Conservation (phyloP, 129 eudicot species). For the Artemisia argyi region DNA sequence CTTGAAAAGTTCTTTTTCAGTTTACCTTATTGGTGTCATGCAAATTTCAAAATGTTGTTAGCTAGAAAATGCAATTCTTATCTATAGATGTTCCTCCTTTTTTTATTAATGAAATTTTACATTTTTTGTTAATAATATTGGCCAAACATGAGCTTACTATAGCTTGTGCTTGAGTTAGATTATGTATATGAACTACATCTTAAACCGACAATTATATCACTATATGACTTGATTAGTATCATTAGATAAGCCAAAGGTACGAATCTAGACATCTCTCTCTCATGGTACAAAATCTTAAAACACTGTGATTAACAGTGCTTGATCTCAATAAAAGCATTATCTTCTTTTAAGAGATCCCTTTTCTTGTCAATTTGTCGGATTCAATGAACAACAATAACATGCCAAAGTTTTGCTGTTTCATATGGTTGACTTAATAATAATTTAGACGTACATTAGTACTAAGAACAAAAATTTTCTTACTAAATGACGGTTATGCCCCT, state of each 20-base stretch:
- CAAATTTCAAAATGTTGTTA: background rate
- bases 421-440: conserved; percentile 34
- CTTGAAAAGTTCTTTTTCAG: conserved; percentile 17
- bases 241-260: conserved; percentile 22
- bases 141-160: background rate
- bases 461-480: background rate
- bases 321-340: conserved; percentile 28
- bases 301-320: conserved; percentile 37
- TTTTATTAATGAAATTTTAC: background rate
- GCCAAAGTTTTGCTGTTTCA: conserved; percentile 36
- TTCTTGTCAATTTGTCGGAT: conserved; percentile 49
- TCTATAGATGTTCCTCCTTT: background rate
- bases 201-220: conserved; percentile 5
- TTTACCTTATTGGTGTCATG: conserved; percentile 10
- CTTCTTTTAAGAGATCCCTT: conserved; percentile 45
- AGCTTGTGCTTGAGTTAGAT: background rate
- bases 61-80: conserved; percentile 15
- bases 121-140: background rate
- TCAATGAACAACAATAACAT: conserved; percentile 37
- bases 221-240: background rate
- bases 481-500: conserved; percentile 25
- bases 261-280: conserved; percentile 27
- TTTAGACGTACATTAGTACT: background rate
- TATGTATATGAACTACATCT: conserved; percentile 15
- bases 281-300: conserved; percentile 34